Evolutionary conservation across 164 flowering plant species (phyloP).

Genomic region (Annona squamosa): DNA sequence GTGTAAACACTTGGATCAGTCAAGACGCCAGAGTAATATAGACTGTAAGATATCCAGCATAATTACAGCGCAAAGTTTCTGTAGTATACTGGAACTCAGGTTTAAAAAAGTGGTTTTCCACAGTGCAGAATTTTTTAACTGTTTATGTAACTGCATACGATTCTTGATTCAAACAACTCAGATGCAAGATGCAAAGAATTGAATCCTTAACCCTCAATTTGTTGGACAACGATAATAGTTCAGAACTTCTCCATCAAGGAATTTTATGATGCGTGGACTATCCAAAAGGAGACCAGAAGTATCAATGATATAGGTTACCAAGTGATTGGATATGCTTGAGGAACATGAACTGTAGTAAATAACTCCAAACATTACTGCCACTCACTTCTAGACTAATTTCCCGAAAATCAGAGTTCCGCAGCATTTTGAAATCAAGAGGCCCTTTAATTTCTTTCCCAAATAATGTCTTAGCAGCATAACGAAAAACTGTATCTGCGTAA

Average conservation of each 20-base stretch:
- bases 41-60: neutral
- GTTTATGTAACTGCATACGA: neutral
- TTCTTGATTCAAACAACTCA: neutral
- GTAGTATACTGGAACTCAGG: neutral
- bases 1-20: constrained; percentile 13
- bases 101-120: neutral
- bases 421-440: constrained; percentile 53
- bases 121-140: neutral
- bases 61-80: neutral
- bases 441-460: constrained; percentile 67
- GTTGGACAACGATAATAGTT: neutral
- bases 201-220: neutral
- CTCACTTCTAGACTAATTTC: constrained; percentile 81
- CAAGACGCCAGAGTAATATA: neutral
- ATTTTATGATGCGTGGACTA: neutral
- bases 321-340: neutral
- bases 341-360: neutral
- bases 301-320: neutral
- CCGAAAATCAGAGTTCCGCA: constrained; percentile 80
- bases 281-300: neutral
- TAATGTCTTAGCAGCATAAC: constrained; percentile 68
- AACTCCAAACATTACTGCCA: neutral
- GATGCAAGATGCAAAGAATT: neutral
- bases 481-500: constrained; percentile 80
- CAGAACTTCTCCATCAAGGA: neutral